Percentiles rank a stretch among this genome's conserved stretches.
phyloP scores from a whole-genome alignment of 177 flowering plant species.

The Vitis hybrid region DNA sequence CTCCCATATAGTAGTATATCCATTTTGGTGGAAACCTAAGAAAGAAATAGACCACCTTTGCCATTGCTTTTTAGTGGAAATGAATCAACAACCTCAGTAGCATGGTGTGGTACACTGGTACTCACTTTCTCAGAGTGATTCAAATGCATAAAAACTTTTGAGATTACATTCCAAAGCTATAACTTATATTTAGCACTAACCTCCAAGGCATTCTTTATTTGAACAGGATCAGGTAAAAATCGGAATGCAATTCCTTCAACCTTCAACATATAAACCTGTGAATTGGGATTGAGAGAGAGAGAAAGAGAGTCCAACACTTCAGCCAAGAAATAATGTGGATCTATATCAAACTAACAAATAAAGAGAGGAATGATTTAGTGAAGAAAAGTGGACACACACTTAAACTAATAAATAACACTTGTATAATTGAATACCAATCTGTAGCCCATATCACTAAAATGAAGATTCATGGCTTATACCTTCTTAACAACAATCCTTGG shows the following conservation, averaged over 20 bases:
- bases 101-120: not conserved
- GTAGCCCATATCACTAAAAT: too few relatives aligned
- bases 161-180: not conserved
- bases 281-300: not conserved
- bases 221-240: slow-evolving; percentile 96
- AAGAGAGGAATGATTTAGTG: too few relatives aligned
- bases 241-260: slow-evolving; percentile 99
- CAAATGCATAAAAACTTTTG: not conserved
- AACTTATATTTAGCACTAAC: slow-evolving; percentile 34
- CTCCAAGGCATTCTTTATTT: slow-evolving; percentile 92
- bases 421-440: too few relatives aligned
- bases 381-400: too few relatives aligned
- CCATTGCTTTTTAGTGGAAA: too few relatives aligned
- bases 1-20: too few relatives aligned
- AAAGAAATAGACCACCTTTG: too few relatives aligned
- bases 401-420: too few relatives aligned
- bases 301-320: not conserved
- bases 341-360: too few relatives aligned
- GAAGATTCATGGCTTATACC: too few relatives aligned
- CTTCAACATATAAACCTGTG: slow-evolving; percentile 88
- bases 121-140: not conserved
- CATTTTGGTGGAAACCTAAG: too few relatives aligned
- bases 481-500: too few relatives aligned
- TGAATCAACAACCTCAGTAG: not conserved
- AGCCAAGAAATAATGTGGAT: not conserved